Evolutionary conservation across 179 eudicot species (phyloP), one percentile per base, ranked within the genome.

Genomic region (Drosera spatulata): DNA sequence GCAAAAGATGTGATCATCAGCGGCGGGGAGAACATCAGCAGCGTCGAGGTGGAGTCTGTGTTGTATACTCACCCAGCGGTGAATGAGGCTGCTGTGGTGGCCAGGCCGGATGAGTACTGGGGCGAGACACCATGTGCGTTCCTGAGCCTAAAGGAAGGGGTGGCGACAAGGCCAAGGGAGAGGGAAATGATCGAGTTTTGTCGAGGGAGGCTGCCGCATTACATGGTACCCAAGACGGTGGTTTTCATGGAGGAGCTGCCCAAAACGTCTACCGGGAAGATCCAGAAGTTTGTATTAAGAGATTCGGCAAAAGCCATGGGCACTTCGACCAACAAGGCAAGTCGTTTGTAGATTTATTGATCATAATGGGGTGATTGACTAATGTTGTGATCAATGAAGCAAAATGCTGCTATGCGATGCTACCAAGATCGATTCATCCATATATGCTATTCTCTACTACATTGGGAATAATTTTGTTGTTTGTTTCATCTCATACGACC

Each of bases 91-190:
- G 87, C 87, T 0, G 91, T 85, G 37, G 95, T 87, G 64, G 88
- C 95, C 0, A 65, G 82, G 47, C 81, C 88, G 9, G 95, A 87
- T 43, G 75, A 75, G 67, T 73, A 71, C 33, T 87, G 91, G 90
- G 91, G 90, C 0, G 95, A 87, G 70, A 82, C 91, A 9, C 91
- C 88, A 49, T 87, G 91, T 39, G 95, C 95, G 2, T 84, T 87
- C 50, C 69, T 87, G 60, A 84, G 88, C 57, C 51, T 87, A 61
- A 82, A 76, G 64, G 63, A 59, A 42, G 75, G 66, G 41, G 53
- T 41, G 38, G 37, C 14, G 55, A 53, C 40, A 40, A 71, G 43
- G 13, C 66, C 79, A 45, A 71, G 76, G 53, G 95, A 83, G 66
- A 55, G 60, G 43, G 85, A 83, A 14, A 57, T 87, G 3, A 71